Base-by-base conservation (phyloP, 768 basidiomycete genomes). In the Clathrus columnatus region DNA sequence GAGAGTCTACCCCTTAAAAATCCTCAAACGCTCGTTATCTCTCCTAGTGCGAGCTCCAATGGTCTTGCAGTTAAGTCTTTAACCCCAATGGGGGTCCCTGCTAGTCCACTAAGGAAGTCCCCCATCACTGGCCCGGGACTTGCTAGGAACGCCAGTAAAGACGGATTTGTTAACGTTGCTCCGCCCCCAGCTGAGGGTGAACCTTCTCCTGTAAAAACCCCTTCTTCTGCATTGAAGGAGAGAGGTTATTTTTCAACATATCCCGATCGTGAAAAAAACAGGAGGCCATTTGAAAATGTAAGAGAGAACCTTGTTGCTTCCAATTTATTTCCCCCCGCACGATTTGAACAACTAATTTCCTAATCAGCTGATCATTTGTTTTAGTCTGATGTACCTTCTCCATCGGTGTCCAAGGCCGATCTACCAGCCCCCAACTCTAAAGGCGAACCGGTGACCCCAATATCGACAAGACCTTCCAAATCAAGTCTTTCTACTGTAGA, bases 171-270 rank as follows among this genome's bases (percentile, higher is more conserved):
- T 10, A 17, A 21, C 7, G n/a, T 20, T 8, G 36, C 14, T 23
- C 21, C 46, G 16, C 16, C 46, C 11, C 11, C 17, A 16, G 4
- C 46, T 14, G 46, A 23, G 18, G 26, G 46, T 23, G 17, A 23
- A 5, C 14, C 10, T 23, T 47, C 46, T 14, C 46, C 46, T 11
- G 26, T 14, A 14, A 47, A 4, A 28, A 18, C 11, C 11, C 16
- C 46, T 23, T 47, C 46, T 11, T 28, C 18, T 18, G 24, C 24
- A 18, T 4, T 24, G 7, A 26, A 14, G 17, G 23, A 26, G 20
- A 29, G 24, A 11, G 49, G 49, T n/a, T 50, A 50, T 30, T 50
- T 50, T 29, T 18, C 49, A 17, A 24, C 28, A 26, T 50, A 50
- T 30, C 49, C 49, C 20, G 36, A 36, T 36, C 36, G 36, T 11